A percentile compares a stretch with the other conserved stretches of the same genome.
These are phyloP conservation scores for Pichia sp. DNA, from an alignment of 1,139 yeast genomes.

Conservation along the genomic window DNA sequence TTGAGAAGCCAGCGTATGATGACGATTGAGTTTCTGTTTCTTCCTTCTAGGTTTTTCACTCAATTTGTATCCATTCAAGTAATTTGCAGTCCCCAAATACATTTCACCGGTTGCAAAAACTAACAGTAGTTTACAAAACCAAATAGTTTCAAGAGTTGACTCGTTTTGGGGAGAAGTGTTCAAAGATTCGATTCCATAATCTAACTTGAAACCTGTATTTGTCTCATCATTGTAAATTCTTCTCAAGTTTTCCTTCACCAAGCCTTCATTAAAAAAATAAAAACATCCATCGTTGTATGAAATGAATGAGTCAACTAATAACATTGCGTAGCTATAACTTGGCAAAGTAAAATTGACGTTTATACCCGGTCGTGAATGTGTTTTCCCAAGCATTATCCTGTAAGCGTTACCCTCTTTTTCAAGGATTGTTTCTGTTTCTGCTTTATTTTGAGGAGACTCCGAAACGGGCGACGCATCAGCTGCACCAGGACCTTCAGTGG, in stretches of 20 bases:
- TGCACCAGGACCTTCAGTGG: background rate
- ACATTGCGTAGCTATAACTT: constrained; percentile 70
- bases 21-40: constrained; percentile 21
- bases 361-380: constrained; percentile 63
- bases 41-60: constrained; percentile 24
- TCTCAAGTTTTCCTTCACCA: constrained; percentile 61
- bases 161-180: constrained; percentile 35
- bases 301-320: constrained; percentile 69
- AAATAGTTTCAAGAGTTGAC: constrained; percentile 65
- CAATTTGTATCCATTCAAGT: constrained; percentile 39
- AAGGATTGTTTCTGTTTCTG: constrained; percentile 38
- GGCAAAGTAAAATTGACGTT: constrained; percentile 70
- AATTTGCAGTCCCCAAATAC: constrained; percentile 68
- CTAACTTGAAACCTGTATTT: constrained; percentile 37
- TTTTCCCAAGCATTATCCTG: constrained; percentile 61
- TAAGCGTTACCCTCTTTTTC: constrained; percentile 76
- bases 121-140: constrained; percentile 73
- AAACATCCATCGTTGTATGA: constrained; percentile 82
- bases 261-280: constrained; percentile 79
- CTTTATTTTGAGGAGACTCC: background rate
- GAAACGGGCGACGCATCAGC: constrained; percentile 14
- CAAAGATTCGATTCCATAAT: constrained; percentile 31
- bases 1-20: background rate
- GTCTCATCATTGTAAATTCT: constrained; percentile 47
- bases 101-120: constrained; percentile 83